Evolutionary conservation across 2,329 filamentous ascomycete genomes (phyloP), one percentile per base, ranked within the genome.

Genomic region (Taxawa tesnikishii): DNA sequence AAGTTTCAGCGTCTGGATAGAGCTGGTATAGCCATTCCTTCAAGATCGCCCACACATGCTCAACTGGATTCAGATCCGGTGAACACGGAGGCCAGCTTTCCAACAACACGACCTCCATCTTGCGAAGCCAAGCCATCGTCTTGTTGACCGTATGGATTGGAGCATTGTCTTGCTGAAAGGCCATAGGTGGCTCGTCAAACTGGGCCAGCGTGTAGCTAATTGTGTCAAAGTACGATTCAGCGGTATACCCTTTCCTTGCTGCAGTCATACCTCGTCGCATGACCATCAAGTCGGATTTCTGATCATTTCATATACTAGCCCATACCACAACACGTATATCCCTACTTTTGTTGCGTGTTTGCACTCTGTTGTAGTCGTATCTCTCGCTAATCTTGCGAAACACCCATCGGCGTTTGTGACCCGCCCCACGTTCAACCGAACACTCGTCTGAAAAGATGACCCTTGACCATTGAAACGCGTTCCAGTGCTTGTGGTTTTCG

Each of bases 21-120:
- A 33, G 31, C 31, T 33, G 2, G 13, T 33, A 33, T 23, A 29
- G 31, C 9, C 7, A 7, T n/a, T 33, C 26, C 21, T 33, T 29
- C 7, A 33, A 26, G 7, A 33, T 18, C 11, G 17, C 26, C 31
- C 12, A 33, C 5, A 33, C 18, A 15, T 33, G 26, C 26, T 33
- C 11, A 29, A 33, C 25, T 29, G 15, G 18, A 24, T 33, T 29
- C 5, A 28, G 27, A 33, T 33, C 31, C 4, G 10, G 13, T 11
- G 13, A 23, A 17, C 25, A 33, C 17, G 14, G 31, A 4, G 18
- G 31, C 31, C 18, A 33, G 15, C 21, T 6, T 15, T 33, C 10
- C 10, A 33, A 26, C 7, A 23, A 2, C 8, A 28, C 3, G 10
- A 33, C 21, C 6, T n/a, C 3, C 11, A 28, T 5, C 12, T 19